These are phyloP conservation scores for Candida qinlingensis DNA, from an alignment of 805 yeast genomes.

Conservation along the genomic window DNA sequence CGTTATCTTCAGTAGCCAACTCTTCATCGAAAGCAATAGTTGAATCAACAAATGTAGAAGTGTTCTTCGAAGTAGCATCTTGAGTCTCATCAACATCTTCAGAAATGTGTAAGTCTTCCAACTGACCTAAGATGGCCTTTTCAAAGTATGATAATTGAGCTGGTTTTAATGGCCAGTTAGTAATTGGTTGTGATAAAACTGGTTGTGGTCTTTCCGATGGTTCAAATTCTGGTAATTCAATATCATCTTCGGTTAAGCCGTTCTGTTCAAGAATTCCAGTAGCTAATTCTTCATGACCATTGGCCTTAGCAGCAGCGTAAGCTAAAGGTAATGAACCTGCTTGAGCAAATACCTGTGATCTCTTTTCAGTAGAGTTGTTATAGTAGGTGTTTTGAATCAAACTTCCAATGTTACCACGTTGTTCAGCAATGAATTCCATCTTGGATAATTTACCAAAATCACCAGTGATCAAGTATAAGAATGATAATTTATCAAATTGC, in stretches of 20 bases:
- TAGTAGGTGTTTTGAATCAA: conserved; percentile 80
- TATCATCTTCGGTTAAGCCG: conserved; percentile 57
- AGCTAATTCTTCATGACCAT: conserved; percentile 75
- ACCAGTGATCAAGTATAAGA: conserved; percentile 82
- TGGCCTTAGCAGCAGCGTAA: conserved; percentile 84
- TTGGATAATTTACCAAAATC: conserved; percentile 66
- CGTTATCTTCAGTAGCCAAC: conserved; percentile 51
- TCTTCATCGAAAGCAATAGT: conserved; percentile 34
- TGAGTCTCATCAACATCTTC: conserved; percentile 31
- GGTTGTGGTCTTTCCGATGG: conserved; percentile 44
- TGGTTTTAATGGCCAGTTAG: conserved; percentile 79
- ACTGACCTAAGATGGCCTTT: conserved; percentile 71
- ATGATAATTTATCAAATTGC: conserved; percentile 82
- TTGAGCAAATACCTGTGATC: conserved; percentile 67
- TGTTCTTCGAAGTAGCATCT: conserved; percentile 18
- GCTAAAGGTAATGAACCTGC: conserved; percentile 87
- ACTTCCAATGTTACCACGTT: conserved; percentile 74
- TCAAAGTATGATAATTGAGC: conserved; percentile 78
- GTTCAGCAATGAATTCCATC: conserved; percentile 88
- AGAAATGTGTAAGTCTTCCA: conserved; percentile 57
- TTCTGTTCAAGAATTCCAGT: conserved; percentile 64
- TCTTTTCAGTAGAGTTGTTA: conserved; percentile 65
- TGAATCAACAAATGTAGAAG: conserved; percentile 30
- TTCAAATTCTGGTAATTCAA: conserved; percentile 55
- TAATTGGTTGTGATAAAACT: conserved; percentile 36